Conservation (phyloP, 352 stramenopile genomes). For the Aphanomyces stellatus region DNA sequence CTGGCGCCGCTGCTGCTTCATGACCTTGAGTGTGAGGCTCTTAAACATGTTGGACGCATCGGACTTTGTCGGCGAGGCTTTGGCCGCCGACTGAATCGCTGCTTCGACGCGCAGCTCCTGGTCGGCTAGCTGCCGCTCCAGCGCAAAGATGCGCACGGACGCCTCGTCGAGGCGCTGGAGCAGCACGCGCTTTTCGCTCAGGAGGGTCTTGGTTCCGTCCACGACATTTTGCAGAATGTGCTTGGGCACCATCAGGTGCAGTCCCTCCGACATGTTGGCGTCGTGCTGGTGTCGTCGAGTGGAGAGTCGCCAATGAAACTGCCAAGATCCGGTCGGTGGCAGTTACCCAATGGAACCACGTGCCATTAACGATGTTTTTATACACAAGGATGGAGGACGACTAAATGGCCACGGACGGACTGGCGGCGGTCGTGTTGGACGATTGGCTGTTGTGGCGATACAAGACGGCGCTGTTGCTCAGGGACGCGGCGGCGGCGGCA, state of each 20-base stretch:
- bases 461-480: slow-evolving; percentile 1
- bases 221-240: slow-evolving; percentile 20
- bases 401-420: background rate
- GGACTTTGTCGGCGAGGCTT: background rate
- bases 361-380: background rate
- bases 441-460: too few relatives aligned
- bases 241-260: slow-evolving; percentile 17
- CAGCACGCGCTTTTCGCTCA: slow-evolving; percentile 18
- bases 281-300: too few relatives aligned
- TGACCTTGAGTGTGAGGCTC: slow-evolving; percentile 16
- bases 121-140: slow-evolving; percentile 16
- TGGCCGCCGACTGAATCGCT: background rate
- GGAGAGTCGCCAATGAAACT: too few relatives aligned
- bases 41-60: slow-evolving; percentile 9
- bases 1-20: slow-evolving; percentile 4
- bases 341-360: background rate
- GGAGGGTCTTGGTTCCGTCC: slow-evolving; percentile 16
- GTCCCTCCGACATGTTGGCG: background rate
- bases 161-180: slow-evolving; percentile 14
- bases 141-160: slow-evolving; percentile 8
- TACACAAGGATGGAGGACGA: background rate
- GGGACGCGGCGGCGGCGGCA: background rate
- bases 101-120: slow-evolving; percentile 9
- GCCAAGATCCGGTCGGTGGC: too few relatives aligned
- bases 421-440: background rate